Conservation (phyloP, 164 flowering plant genomes). For the Berberis thunbergii region DNA sequence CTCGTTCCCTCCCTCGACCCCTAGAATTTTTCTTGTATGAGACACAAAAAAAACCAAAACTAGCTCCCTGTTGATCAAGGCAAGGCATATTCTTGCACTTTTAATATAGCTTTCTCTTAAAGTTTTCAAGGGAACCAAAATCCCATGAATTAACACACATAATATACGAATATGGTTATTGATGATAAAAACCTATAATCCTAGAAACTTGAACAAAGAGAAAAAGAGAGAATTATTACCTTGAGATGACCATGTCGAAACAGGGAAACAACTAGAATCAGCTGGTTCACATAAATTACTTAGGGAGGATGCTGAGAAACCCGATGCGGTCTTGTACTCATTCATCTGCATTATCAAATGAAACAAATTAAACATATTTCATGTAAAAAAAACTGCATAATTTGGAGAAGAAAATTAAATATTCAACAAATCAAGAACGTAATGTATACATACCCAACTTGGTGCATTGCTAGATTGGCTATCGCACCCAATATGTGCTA, state of each 20-base stretch:
- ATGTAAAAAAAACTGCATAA: background rate
- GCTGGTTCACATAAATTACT: conserved; percentile 27
- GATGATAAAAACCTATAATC: too few species aligned
- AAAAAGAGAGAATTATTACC: conserved; percentile 19
- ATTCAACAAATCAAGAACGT: background rate
- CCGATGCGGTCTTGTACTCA: conserved; percentile 35
- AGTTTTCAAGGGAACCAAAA: too few species aligned
- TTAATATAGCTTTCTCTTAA: too few species aligned
- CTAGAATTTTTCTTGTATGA: too few species aligned
- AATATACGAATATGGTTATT: too few species aligned
- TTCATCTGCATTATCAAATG: conserved; percentile 30
- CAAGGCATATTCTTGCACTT: too few species aligned
- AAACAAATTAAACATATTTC: background rate
- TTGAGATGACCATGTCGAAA: conserved; percentile 50
- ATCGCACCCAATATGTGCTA: conserved; percentile 85
- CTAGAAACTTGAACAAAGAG: background rate
- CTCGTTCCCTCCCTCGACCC: too few species aligned
- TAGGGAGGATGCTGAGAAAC: conserved; percentile 34
- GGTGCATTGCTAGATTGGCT: conserved; percentile 50
- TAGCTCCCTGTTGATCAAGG: too few species aligned
- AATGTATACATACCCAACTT: conserved; percentile 40
- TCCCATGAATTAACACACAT: too few species aligned
- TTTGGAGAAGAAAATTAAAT: background rate
- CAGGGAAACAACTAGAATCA: conserved; percentile 21
- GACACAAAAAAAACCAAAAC: too few species aligned